These are phyloP conservation scores for Trametes punicea DNA, from an alignment of 768 basidiomycete species.

Conservation along the genomic window DNA sequence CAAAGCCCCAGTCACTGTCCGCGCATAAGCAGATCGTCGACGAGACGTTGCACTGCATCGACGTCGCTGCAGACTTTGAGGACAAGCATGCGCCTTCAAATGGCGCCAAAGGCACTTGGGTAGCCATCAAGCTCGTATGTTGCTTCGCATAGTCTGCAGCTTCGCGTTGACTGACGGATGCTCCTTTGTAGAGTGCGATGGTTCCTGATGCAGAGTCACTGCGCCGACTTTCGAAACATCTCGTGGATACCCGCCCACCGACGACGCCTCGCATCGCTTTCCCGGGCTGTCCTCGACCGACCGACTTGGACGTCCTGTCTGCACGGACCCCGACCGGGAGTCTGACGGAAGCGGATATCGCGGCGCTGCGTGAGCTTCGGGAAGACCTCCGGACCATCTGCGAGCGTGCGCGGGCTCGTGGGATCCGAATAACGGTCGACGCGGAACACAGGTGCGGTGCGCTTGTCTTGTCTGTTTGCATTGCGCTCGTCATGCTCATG, in stretches of 20 bases:
- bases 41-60: slow-evolving; percentile 75
- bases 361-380: slow-evolving; percentile 58
- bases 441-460: slow-evolving; percentile 77
- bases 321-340: slow-evolving; percentile 2
- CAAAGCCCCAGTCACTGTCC: slow-evolving; percentile 29
- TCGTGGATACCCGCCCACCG: slow-evolving; percentile 43
- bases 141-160: background rate
- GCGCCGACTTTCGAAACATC: slow-evolving; percentile 56
- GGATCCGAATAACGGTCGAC: slow-evolving; percentile 74
- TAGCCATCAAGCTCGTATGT: slow-evolving; percentile 80
- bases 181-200: slow-evolving; percentile 59
- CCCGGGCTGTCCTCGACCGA: slow-evolving; percentile 61
- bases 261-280: slow-evolving; percentile 45
- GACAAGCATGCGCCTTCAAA: slow-evolving; percentile 32
- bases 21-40: slow-evolving; percentile 62
- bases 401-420: slow-evolving; percentile 52
- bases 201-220: slow-evolving; percentile 61
- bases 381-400: slow-evolving; percentile 65
- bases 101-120: slow-evolving; percentile 63
- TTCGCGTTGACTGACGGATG: background rate
- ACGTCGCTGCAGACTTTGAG: slow-evolving; percentile 82
- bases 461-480: background rate
- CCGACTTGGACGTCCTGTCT: slow-evolving; percentile 56
- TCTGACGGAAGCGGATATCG: slow-evolving; percentile 56
- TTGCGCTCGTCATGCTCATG: background rate